Evolutionary conservation across 352 stramenopile species (phyloP), one percentile per base, ranked within the genome.

Genomic region (Phytophthora tubulina): DNA sequence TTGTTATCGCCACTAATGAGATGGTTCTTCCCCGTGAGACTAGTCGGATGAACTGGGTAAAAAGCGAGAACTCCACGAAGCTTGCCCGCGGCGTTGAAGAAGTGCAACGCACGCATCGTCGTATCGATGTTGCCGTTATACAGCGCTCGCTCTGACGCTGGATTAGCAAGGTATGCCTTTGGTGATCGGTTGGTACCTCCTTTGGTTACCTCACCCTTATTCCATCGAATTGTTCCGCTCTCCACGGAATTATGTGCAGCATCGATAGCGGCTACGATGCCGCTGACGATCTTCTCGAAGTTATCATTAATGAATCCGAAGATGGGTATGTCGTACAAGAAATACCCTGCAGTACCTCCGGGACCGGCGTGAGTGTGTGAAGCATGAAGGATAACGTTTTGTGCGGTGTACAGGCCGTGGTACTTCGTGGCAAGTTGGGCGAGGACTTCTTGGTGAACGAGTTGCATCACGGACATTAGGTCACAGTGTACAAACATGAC

Each of bases 1-100:
- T 96, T 94, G 76, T 97, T 97, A 77, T 97, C 89, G 51, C 86
- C 86, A 41, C 79, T 92, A 46, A 96, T 75, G 11, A 96, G 68
- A 14, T 67, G 55, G 66, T 96, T 96, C 9, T 76, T 77, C 39
- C 80, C 73, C 31, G 84, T 94, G 56, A 97, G 75, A 70, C 76
- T 92, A 6, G 88, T 96, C 35, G 82, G 78, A 63, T 97, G 88
- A 17, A 96, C 88, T 2, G 87, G 82, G 50, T 79, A 84, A 49
- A 88, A 96, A 11, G 81, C 89, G 4, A 96, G 44, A 6, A 89
- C 66, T 27, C 85, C 86, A 9, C 90, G 70, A 4, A 83, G 65
- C 5, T 55, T 73, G 17, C 66, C 74, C 0, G 50, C 36, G 3
- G 46, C 17, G 21, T 75, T 71, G 33, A 71, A 63, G 58, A 96